phyloP scores from a whole-genome alignment of 2,329 filamentous ascomycete species.

The Atkinsonella hypoxylon region DNA sequence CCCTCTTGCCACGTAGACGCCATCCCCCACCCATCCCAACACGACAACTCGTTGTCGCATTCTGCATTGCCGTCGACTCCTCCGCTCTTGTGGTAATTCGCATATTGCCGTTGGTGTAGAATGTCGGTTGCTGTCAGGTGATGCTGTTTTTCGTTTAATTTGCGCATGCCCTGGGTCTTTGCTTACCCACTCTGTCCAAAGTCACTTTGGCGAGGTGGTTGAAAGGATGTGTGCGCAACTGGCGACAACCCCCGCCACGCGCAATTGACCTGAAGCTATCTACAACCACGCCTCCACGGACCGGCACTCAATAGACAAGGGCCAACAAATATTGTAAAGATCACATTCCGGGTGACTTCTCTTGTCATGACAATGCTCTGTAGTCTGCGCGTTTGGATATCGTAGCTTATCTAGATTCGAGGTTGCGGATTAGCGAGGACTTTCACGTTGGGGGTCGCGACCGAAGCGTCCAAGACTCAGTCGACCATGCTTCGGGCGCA shows the following conservation, averaged over 20 bases:
- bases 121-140: slow-evolving; percentile 7
- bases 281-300: slow-evolving; percentile 10
- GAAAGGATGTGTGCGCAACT: background rate
- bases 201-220: slow-evolving; percentile 15
- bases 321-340: too few relatives aligned
- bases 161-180: slow-evolving; percentile 7
- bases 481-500: background rate
- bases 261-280: slow-evolving; percentile 20
- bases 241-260: background rate
- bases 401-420: background rate
- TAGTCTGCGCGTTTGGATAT: background rate
- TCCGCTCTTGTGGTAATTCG: slow-evolving; percentile 1
- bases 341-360: too few relatives aligned
- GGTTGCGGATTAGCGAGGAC: background rate
- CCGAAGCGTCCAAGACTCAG: background rate
- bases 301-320: background rate
- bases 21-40: slow-evolving; percentile 3
- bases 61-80: slow-evolving; percentile 15
- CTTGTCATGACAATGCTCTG: too few relatives aligned
- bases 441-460: background rate
- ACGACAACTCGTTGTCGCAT: slow-evolving; percentile 19
- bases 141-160: slow-evolving; percentile 9
- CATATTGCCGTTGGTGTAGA: background rate
- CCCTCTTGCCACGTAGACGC: slow-evolving; percentile 1
- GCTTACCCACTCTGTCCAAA: slow-evolving; percentile 8